A percentile compares a stretch with the other conserved stretches of the same genome.
phyloP scores from a whole-genome alignment of 2,329 filamentous ascomycete genomes.

The Purpureocillium lavendulum region DNA sequence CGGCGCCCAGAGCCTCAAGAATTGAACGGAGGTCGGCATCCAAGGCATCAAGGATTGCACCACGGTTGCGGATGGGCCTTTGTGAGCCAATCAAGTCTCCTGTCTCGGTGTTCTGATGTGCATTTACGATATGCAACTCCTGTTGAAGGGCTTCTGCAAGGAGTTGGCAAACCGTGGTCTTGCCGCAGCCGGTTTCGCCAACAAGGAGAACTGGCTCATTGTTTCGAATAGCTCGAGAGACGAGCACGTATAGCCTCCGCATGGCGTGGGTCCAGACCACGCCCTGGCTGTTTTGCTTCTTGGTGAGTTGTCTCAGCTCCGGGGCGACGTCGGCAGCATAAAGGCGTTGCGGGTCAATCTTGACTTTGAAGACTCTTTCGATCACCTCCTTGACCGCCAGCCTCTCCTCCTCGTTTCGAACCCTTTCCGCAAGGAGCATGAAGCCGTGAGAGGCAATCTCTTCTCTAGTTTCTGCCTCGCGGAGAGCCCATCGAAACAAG shows the following conservation, averaged over 20 bases:
- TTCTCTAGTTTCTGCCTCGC: constrained; percentile 76
- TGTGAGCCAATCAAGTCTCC: constrained; percentile 96
- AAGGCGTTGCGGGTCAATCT: constrained; percentile 63
- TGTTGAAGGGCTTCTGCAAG: constrained; percentile 73
- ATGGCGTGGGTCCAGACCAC: constrained; percentile 96
- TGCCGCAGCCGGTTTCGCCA: constrained; percentile 94
- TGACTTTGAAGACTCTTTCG: constrained; percentile 82
- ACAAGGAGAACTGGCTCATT: constrained; percentile 92
- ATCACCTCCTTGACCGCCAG: constrained; percentile 78
- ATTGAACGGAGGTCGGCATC: constrained; percentile 47
- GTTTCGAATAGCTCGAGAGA: constrained; percentile 77
- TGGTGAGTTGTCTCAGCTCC: constrained; percentile 41
- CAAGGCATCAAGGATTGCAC: constrained; percentile 60
- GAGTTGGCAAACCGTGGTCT: constrained; percentile 92
- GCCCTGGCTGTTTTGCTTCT: constrained; percentile 43
- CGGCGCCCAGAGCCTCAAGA: constrained; percentile 31
- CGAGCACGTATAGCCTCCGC: constrained; percentile 81
- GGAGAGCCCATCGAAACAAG: constrained; percentile 87
- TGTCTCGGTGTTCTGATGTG: constrained; percentile 96
- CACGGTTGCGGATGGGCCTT: constrained; percentile 78
- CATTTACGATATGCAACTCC: constrained; percentile 83
- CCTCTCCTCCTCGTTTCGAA: constrained; percentile 84
- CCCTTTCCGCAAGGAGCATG: constrained; percentile 91
- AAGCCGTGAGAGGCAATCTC: constrained; percentile 88
- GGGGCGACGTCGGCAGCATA: constrained; percentile 57